Evolutionary conservation across 164 flowering plant genomes (phyloP).

Genomic region (Chimonanthus salicifolius): DNA sequence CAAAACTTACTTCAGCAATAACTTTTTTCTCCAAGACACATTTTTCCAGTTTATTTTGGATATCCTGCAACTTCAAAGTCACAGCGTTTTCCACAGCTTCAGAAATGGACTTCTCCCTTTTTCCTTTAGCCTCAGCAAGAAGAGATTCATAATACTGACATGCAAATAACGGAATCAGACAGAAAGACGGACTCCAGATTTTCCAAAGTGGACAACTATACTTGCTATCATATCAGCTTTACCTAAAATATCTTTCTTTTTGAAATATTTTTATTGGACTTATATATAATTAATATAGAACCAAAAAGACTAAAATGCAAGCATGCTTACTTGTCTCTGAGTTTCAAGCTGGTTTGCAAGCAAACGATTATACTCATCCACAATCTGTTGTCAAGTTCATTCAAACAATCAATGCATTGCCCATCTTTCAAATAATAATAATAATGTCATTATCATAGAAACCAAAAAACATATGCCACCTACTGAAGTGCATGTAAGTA

Average conservation of each 20-base stretch:
- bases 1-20: constrained; percentile 43
- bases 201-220: background rate
- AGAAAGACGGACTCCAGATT: background rate
- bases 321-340: constrained; percentile 69
- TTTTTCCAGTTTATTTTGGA: constrained; percentile 54
- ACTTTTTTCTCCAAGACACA: constrained; percentile 47
- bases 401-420: background rate
- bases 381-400: constrained; percentile 38
- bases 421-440: background rate
- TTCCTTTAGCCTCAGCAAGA: constrained; percentile 57
- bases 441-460: background rate
- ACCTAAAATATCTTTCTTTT: no score
- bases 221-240: background rate
- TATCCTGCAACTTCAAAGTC: constrained; percentile 44
- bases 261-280: no score
- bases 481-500: no score
- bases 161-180: constrained; percentile 1
- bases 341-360: constrained; percentile 77
- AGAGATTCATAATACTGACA: constrained; percentile 75
- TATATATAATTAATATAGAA: no score
- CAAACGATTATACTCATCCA: constrained; percentile 81
- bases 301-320: background rate
- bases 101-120: constrained; percentile 39
- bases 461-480: background rate
- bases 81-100: constrained; percentile 66